Conservation (phyloP, 768 basidiomycete genomes). For the Phlegmacium glaucopus region DNA sequence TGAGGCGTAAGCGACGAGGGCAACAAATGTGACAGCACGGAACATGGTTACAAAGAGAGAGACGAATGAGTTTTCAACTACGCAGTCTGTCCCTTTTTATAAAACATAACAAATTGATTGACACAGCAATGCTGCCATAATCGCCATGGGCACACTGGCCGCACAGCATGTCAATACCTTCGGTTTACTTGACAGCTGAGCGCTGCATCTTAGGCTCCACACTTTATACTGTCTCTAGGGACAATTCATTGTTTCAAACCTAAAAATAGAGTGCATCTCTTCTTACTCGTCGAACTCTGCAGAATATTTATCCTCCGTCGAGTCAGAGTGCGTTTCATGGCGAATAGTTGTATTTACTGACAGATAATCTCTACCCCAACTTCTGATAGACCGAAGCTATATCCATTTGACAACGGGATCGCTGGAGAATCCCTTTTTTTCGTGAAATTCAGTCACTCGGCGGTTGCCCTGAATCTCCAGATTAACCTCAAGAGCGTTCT, state of each 20-base stretch:
- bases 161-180: not conserved
- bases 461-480: conserved; percentile 4
- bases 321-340: conserved; percentile 22
- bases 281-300: too few relatives aligned
- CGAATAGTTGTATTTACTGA: not conserved
- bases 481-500: too few relatives aligned
- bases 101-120: too few relatives aligned
- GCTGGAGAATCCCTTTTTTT: conserved; percentile 15
- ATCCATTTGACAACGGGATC: conserved; percentile 10
- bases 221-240: too few relatives aligned
- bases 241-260: too few relatives aligned
- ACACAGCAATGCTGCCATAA: not conserved
- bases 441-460: conserved; percentile 17
- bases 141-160: not conserved
- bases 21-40: conserved; percentile 24
- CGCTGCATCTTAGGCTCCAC: too few relatives aligned
- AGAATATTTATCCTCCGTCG: conserved; percentile 16
- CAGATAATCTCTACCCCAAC: too few relatives aligned
- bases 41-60: conserved; percentile 18
- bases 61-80: conserved; percentile 3
- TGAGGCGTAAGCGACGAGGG: conserved; percentile 30
- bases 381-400: conserved; percentile 10
- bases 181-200: not conserved
- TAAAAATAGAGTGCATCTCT: too few relatives aligned
- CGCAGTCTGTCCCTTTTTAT: not conserved